phyloP scores from a whole-genome alignment of 2,329 filamentous ascomycete species.

The Fusarium sp. region DNA sequence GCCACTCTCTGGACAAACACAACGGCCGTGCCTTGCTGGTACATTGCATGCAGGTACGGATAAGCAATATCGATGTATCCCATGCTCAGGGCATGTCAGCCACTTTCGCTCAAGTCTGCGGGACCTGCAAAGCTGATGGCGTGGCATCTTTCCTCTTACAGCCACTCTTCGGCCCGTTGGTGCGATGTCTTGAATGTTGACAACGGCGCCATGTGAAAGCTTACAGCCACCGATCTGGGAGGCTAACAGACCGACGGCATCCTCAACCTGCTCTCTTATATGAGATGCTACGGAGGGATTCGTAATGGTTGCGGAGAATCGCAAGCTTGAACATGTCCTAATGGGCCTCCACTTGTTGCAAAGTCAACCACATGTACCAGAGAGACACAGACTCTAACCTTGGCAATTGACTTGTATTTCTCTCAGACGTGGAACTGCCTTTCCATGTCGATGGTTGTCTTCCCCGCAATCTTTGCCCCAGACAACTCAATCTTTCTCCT shows the following conservation, averaged over 20 bases:
- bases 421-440: neutral
- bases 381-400: neutral
- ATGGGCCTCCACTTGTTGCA: neutral
- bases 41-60: constrained; percentile 13
- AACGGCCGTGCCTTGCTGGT: constrained; percentile 2
- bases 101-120: constrained; percentile 16
- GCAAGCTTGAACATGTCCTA: neutral
- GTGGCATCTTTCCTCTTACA: constrained; percentile 22
- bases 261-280: neutral
- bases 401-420: neutral
- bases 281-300: neutral
- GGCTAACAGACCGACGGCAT: constrained; percentile 2
- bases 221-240: neutral
- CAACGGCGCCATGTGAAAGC: neutral
- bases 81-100: constrained; percentile 3
- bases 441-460: neutral
- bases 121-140: constrained; percentile 12
- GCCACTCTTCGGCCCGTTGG: constrained; percentile 8
- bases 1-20: neutral
- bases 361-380: neutral
- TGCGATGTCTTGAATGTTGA: neutral
- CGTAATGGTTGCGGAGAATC: neutral
- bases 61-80: neutral
- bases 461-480: constrained; percentile 26
- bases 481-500: constrained; percentile 6